Evolutionary conservation across 2,329 filamentous ascomycete species (phyloP), one percentile per base, ranked within the genome.

Genomic region (Stemphylium vesicarium): DNA sequence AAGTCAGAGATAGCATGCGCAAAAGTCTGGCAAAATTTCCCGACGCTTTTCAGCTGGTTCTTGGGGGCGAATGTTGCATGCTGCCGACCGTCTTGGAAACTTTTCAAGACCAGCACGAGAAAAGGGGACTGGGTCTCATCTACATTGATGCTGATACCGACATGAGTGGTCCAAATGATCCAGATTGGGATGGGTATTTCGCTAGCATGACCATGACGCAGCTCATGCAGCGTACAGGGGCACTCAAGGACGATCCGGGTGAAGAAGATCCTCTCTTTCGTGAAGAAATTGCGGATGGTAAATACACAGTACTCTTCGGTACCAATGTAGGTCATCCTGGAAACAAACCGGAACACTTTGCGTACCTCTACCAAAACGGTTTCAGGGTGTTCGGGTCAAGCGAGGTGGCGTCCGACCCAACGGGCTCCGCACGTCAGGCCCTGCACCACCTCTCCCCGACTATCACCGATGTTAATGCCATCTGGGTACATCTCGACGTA

Each of bases 131-230:
- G 0, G 61, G 59, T 41, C 40, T 29, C 12, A 22, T 60, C 26
- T 65, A 65, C 41, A 50, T 64, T n/a, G 64, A 64, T 39, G 63
- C 59, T 3, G 56, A 64, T 38, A 56, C 59, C 26, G 62, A 68
- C 45, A 24, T 65, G 18, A 58, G 53, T 57, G 52, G 22, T 12
- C 62, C 63, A 2, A 20, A 31, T 8, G 57, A 59, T 18, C 50
- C 55, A 4, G 45, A 56, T 33, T 45, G 50, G 12, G 44, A 42
- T 18, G 62, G 60, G 4, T 64, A 54, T 9, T 62, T 65, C 40
- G 65, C 63, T 15, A 57, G 62, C 16, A 68, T 68, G 62, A 63
- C 62, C 36, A 62, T 68, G 45, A 65, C 63, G 31, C 63, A 66
- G 38, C 22, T 65, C 10, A 59, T 62, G n/a, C 50, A 57, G 26